Evolutionary conservation across 2,329 filamentous ascomycete genomes (phyloP).

Genomic region (Exophiala spinifera): DNA sequence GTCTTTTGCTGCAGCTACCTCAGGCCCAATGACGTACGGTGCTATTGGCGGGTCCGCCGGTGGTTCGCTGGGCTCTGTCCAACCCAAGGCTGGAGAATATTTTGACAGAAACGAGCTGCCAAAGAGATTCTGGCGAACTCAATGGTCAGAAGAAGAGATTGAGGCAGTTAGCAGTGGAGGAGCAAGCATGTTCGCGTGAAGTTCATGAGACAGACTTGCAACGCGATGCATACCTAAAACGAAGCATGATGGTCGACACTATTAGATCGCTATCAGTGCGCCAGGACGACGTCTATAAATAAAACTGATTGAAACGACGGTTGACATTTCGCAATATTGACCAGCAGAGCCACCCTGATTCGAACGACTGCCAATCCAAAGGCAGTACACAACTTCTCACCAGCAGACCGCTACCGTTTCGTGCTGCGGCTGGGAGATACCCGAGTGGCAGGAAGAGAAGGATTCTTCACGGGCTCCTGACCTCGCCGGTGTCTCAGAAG

Average conservation of each 20-base stretch:
- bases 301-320: too few relatives aligned
- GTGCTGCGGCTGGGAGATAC: too few relatives aligned
- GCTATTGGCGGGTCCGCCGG: conserved; percentile 62
- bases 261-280: neutral
- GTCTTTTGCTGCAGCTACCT: conserved; percentile 16
- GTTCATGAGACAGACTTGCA: conserved; percentile 14
- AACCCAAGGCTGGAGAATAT: conserved; percentile 68
- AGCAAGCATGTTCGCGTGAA: conserved; percentile 61
- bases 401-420: too few relatives aligned
- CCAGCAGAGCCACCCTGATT: too few relatives aligned
- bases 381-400: too few relatives aligned
- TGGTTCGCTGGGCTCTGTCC: conserved; percentile 67
- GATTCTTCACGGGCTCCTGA: neutral
- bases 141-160: conserved; percentile 79
- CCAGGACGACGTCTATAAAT: too few relatives aligned
- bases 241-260: neutral
- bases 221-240: neutral
- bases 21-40: conserved; percentile 33
- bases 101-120: conserved; percentile 92
- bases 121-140: conserved; percentile 70
- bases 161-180: conserved; percentile 94
- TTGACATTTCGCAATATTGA: too few relatives aligned
- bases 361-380: too few relatives aligned
- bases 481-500: neutral
- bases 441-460: neutral